These are phyloP conservation scores for Ehretia macrophylla DNA, from an alignment of 257 asterid species.

Conservation along the genomic window DNA sequence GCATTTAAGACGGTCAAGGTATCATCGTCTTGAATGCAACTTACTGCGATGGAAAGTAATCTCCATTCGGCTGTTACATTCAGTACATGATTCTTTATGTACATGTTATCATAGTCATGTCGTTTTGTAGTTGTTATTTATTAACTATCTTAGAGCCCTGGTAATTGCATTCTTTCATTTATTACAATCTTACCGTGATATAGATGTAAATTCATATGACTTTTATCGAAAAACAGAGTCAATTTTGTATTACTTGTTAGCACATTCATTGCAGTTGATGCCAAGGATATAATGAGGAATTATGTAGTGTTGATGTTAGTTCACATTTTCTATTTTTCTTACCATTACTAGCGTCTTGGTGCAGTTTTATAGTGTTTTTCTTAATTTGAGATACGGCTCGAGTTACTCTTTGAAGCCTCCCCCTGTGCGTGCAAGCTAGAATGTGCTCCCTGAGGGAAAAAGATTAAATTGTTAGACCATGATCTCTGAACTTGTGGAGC, in stretches of 20 bases:
- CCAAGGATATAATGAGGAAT: too few species aligned
- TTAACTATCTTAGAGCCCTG: constrained; percentile 21
- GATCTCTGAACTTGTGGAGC: too few species aligned
- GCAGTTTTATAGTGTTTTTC: too few species aligned
- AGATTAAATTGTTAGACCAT: too few species aligned
- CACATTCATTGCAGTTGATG: too few species aligned
- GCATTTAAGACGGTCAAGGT: constrained; percentile 55
- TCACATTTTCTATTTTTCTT: too few species aligned
- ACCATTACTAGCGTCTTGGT: too few species aligned
- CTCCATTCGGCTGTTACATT: constrained; percentile 11
- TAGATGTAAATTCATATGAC: constrained; percentile 20
- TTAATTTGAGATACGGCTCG: too few species aligned
- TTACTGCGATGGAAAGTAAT: constrained; percentile 14
- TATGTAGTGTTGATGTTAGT: too few species aligned
- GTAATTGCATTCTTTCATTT: constrained; percentile 38
- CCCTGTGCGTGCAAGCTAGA: too few species aligned
- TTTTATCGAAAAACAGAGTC: constrained; percentile 14
- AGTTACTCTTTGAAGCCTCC: too few species aligned
- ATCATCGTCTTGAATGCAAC: constrained; percentile 23
- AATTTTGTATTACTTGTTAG: constrained; percentile 9
- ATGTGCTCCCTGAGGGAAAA: too few species aligned
- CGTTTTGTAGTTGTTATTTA: constrained; percentile 23
- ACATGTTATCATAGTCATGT: constrained; percentile 20
- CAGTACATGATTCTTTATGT: constrained; percentile 3
- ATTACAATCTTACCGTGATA: constrained; percentile 25